Evolutionary conservation across 768 basidiomycete species (phyloP).

Genomic region (Tephrocybe rancida): DNA sequence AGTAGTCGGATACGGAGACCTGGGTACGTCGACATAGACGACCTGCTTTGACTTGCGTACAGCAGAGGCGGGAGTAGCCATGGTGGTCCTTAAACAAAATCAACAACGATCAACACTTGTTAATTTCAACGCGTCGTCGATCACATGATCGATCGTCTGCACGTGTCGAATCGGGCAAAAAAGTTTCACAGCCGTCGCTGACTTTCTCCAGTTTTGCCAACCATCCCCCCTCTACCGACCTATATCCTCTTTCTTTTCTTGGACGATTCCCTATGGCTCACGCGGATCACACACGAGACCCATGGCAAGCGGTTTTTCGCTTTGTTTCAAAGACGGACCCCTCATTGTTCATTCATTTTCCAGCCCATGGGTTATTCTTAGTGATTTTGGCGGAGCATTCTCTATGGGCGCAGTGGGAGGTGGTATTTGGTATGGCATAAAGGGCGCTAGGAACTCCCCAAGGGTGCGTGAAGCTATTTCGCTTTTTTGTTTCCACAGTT

Average conservation of each 20-base stretch:
- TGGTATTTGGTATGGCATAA: constrained; percentile 98
- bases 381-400: constrained; percentile 97
- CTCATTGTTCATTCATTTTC: neutral
- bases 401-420: constrained; percentile 98
- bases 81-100: constrained; percentile 23
- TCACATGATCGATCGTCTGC: constrained; percentile 32
- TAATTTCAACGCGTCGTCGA: constrained; percentile 28
- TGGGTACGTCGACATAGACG: constrained; percentile 64
- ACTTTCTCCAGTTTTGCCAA: constrained; percentile 12
- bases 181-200: constrained; percentile 30
- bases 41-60: constrained; percentile 36
- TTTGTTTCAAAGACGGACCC: neutral
- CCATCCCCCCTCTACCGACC: constrained; percentile 2
- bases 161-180: constrained; percentile 18
- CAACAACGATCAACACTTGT: neutral
- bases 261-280: constrained; percentile 63
- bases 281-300: constrained; percentile 93
- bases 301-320: constrained; percentile 57
- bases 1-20: constrained; percentile 41
- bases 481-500: neutral
- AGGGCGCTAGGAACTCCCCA: constrained; percentile 96
- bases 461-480: constrained; percentile 52
- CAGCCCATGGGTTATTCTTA: constrained; percentile 98
- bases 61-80: constrained; percentile 29
- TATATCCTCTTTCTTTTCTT: constrained; percentile 18